Base-by-base conservation (phyloP, 2,329 filamentous ascomycete species). In the Pseudogymnoascus sp. region DNA sequence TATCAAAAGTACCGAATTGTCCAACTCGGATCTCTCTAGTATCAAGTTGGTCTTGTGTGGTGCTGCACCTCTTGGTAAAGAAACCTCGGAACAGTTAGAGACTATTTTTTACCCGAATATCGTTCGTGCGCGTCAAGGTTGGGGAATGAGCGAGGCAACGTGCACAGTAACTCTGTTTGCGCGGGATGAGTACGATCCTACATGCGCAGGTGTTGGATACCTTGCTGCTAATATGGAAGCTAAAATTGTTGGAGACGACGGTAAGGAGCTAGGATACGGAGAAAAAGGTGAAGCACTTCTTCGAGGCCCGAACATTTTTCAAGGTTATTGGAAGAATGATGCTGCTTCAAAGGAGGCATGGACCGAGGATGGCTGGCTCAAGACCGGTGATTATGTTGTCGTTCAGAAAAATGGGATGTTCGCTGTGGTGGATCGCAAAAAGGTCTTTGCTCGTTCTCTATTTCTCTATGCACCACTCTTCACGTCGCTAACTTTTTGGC, bases 61-160 rank as follows among this genome's bases (percentile, higher is more conserved):
- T 37, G 90, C 89, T 1, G 90, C 90, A 6, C 90, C 90, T 0
- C 75, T 90, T 6, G 77, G 82, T 81, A 50, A 69, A 66, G 63
- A 25, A 12, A 37, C 42, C n/a, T 23, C n/a, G 21, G 42, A 16
- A 10, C 42, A 23, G 16, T 34, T 23, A 25, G 16, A 37, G 59
- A 25, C 31, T 23, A 18, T 23, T 40, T 34, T 25, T 10, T 25
- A 46, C 21, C 42, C 42, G 21, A 40, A 18, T 42, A 11, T 28
- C n/a, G n/a, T 16, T 21, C 31, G 31, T 34, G 2, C 5, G 7
- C 12, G 6, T 71, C 90, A 93, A 74, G 91, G 89, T 4, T 96
- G 90, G 89, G 91, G 91, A 4, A 93, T 96, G 91, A 95, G 90
- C 1, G 91, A 95, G 73, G 76, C 83, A 2, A 95, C 90, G 0